Percentiles rank a stretch among this genome's conserved stretches.
Conservation (phyloP, 768 basidiomycete species). For the Pleurotus tuoliensis region DNA sequence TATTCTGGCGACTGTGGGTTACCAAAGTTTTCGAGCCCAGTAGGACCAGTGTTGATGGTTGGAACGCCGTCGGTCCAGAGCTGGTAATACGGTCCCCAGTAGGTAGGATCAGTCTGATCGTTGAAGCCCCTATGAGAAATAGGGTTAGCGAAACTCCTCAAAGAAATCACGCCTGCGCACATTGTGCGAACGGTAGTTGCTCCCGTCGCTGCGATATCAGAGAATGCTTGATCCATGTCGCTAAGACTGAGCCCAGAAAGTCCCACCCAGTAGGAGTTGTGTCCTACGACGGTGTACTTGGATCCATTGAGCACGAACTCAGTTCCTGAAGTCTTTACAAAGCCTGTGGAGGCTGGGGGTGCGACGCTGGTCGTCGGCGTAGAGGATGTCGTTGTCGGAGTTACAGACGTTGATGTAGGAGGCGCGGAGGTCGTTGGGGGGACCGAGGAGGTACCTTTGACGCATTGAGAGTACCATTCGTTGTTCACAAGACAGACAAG, state of each 20-base stretch:
- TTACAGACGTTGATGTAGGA: neutral
- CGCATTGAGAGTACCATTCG: conserved; percentile 31
- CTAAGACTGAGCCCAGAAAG: conserved; percentile 35
- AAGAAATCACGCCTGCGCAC: conserved; percentile 16
- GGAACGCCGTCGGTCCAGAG: conserved; percentile 44
- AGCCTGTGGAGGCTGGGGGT: conserved; percentile 5
- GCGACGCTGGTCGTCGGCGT: conserved; percentile 11
- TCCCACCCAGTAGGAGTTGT: conserved; percentile 55
- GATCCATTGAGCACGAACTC: conserved; percentile 47
- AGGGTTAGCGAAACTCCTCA: too few species aligned
- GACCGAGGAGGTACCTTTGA: conserved; percentile 11
- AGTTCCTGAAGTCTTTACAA: conserved; percentile 45
- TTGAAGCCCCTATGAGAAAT: conserved; percentile 27
- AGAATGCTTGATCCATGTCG: conserved; percentile 45
- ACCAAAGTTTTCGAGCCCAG: conserved; percentile 49
- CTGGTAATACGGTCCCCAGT: conserved; percentile 43
- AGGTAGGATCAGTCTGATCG: conserved; percentile 42
- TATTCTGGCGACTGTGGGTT: neutral
- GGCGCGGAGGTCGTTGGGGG: neutral
- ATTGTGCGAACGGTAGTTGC: conserved; percentile 51
- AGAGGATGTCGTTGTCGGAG: conserved; percentile 8
- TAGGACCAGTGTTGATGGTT: conserved; percentile 46
- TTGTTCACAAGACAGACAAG: conserved; percentile 24
- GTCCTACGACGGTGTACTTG: conserved; percentile 52
- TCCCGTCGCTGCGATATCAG: conserved; percentile 44